Conservation (phyloP, 2,329 filamentous ascomycete species). For the Verticillium dahliae region DNA sequence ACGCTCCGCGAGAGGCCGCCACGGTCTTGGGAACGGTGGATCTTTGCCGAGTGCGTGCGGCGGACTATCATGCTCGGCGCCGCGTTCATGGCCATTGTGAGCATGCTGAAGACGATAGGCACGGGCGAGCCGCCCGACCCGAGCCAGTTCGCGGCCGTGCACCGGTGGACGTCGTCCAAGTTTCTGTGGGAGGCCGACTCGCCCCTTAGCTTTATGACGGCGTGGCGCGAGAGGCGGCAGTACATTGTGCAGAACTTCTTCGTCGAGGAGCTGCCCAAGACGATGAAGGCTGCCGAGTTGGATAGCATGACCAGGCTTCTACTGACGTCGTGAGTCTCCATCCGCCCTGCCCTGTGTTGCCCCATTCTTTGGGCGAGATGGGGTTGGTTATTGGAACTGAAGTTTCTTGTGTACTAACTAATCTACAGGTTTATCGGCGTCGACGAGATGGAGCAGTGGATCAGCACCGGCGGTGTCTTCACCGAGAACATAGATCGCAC, state of each 20-base stretch:
- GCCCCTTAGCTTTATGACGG: constrained; percentile 33
- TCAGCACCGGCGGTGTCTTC: neutral
- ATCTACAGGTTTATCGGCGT: constrained; percentile 7
- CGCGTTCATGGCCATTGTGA: constrained; percentile 24
- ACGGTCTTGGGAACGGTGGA: constrained; percentile 37
- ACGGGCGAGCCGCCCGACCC: constrained; percentile 1
- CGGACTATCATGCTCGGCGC: constrained; percentile 27
- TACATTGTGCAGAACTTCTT: constrained; percentile 25
- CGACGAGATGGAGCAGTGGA: constrained; percentile 12
- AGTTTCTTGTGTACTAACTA: neutral
- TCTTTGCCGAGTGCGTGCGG: constrained; percentile 33
- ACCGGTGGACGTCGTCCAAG: constrained; percentile 30
- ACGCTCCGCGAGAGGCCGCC: constrained; percentile 25
- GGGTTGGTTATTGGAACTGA: too few relatives aligned
- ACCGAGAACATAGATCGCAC: neutral
- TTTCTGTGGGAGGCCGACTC: constrained; percentile 35
- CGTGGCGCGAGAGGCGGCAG: constrained; percentile 36
- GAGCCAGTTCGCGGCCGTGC: constrained; percentile 11
- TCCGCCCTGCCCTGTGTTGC: neutral
- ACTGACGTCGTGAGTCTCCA: constrained; percentile 27
- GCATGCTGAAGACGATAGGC: constrained; percentile 22
- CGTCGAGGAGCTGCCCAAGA: constrained; percentile 28
- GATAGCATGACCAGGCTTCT: constrained; percentile 32
- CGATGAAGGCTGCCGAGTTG: constrained; percentile 26
- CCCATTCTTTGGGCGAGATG: too few relatives aligned